A percentile compares a stretch with the other conserved stretches of the same genome.
Evolutionary conservation across 2,329 filamentous ascomycete genomes (phyloP).

Genomic region (Scortechinia acanthostroma): DNA sequence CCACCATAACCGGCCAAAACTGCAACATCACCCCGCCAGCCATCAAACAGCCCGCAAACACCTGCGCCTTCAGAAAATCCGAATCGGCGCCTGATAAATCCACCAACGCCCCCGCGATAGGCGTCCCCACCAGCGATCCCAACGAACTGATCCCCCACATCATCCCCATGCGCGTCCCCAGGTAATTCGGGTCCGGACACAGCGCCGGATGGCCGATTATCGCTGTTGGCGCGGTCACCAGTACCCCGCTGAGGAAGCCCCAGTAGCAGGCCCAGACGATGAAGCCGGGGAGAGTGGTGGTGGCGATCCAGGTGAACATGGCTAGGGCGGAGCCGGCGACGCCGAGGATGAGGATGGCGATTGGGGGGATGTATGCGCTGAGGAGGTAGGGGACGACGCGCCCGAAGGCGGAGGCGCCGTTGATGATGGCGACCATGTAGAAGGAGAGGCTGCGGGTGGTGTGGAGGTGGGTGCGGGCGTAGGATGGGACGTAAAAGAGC

Average conservation of each 20-base stretch:
- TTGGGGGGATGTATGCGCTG: slow-evolving; percentile 17
- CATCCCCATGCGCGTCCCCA: slow-evolving; percentile 33
- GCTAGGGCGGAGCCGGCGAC: slow-evolving; percentile 15
- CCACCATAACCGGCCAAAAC: not conserved
- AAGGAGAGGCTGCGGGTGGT: slow-evolving; percentile 9
- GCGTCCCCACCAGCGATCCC: not conserved
- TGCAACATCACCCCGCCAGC: slow-evolving; percentile 10
- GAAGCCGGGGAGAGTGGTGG: slow-evolving; percentile 11
- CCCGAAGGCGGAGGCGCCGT: slow-evolving; percentile 20
- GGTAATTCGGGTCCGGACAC: slow-evolving; percentile 11
- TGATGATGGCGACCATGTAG: slow-evolving; percentile 20
- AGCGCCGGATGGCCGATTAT: too few species aligned
- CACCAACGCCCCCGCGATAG: not conserved
- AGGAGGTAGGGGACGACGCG: slow-evolving; percentile 20
- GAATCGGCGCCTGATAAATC: too few species aligned
- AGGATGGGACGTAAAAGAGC: slow-evolving; percentile 32
- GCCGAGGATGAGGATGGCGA: slow-evolving; percentile 21
- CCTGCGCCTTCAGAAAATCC: slow-evolving; percentile 17
- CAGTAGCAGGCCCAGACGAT: slow-evolving; percentile 22
- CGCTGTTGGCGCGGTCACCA: slow-evolving; percentile 25
- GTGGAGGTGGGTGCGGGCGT: not conserved
- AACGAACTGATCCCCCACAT: slow-evolving; percentile 9
- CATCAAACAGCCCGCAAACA: slow-evolving; percentile 21
- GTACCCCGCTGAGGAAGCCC: slow-evolving; percentile 27
- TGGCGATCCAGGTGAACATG: slow-evolving; percentile 20